Evolutionary conservation across 208 protist genomes (phyloP).

Genomic region (Wallacemonas sp.): DNA sequence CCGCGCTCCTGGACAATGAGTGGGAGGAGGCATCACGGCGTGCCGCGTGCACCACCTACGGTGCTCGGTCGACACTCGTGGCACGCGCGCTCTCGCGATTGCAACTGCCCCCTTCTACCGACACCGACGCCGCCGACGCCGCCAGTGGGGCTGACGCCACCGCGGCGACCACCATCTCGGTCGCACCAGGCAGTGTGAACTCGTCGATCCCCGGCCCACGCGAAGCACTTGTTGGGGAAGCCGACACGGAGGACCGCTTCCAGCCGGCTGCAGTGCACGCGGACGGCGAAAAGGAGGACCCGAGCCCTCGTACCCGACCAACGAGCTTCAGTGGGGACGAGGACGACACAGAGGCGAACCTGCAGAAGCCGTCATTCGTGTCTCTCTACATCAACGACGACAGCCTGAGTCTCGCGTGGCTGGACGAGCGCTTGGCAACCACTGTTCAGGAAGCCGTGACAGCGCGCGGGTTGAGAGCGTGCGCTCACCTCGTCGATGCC

Average conservation of each 20-base stretch:
- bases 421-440: not conserved
- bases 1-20: not conserved
- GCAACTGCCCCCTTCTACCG: not conserved
- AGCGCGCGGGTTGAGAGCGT: not conserved
- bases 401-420: not conserved
- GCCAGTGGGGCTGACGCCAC: not conserved
- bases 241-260: no score
- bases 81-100: not conserved
- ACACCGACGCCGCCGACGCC: not conserved
- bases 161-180: not conserved
- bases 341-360: not conserved
- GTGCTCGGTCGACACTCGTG: not conserved
- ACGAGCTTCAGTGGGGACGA: slow-evolving; percentile 1
- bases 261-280: not conserved
- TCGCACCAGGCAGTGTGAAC: no score
- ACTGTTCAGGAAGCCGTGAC: not conserved
- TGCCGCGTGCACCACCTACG: not conserved
- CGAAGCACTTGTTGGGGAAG: no score
- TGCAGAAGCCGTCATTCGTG: not conserved
- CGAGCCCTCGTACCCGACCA: not conserved
- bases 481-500: not conserved
- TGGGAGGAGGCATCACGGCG: not conserved
- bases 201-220: no score
- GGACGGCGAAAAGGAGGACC: not conserved
- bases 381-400: not conserved